Evolutionary conservation across 1,139 yeast species (phyloP).

Genomic region (Zygoascus meyerae): DNA sequence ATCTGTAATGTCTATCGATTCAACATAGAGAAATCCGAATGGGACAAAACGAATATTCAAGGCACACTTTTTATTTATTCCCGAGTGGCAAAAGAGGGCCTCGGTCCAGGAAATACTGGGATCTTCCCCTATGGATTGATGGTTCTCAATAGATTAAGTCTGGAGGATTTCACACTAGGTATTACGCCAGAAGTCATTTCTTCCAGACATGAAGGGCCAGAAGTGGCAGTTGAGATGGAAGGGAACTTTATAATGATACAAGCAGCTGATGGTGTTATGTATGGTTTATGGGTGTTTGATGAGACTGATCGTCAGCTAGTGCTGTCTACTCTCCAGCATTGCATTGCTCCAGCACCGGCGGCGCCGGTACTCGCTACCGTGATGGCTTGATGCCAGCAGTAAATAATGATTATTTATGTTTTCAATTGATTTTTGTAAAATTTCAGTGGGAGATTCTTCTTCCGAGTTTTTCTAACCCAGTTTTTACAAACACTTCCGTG

Average conservation of each 20-base stretch:
- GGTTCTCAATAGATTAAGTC: slow-evolving; percentile 65
- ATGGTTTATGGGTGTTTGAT: slow-evolving; percentile 85
- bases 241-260: slow-evolving; percentile 77
- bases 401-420: too few species aligned
- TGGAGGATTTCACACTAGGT: slow-evolving; percentile 78
- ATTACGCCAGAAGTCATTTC: slow-evolving; percentile 54
- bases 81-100: slow-evolving; percentile 38
- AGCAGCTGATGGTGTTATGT: slow-evolving; percentile 69
- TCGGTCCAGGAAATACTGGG: slow-evolving; percentile 20
- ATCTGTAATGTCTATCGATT: slow-evolving; percentile 77
- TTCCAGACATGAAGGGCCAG: slow-evolving; percentile 39
- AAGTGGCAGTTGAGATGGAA: slow-evolving; percentile 71
- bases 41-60: slow-evolving; percentile 75
- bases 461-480: too few species aligned
- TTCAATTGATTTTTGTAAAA: too few species aligned
- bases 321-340: slow-evolving; percentile 51
- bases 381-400: slow-evolving; percentile 13
- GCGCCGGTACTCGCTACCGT: not conserved
- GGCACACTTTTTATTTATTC: slow-evolving; percentile 80
- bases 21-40: slow-evolving; percentile 58
- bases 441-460: too few species aligned
- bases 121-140: slow-evolving; percentile 70
- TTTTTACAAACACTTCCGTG: too few species aligned
- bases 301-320: slow-evolving; percentile 65
- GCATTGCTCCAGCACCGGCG: slow-evolving; percentile 17